Evolutionary conservation across 306 rosid species (phyloP), one percentile per base, ranked within the genome.

Genomic region (Quercus bicolor): DNA sequence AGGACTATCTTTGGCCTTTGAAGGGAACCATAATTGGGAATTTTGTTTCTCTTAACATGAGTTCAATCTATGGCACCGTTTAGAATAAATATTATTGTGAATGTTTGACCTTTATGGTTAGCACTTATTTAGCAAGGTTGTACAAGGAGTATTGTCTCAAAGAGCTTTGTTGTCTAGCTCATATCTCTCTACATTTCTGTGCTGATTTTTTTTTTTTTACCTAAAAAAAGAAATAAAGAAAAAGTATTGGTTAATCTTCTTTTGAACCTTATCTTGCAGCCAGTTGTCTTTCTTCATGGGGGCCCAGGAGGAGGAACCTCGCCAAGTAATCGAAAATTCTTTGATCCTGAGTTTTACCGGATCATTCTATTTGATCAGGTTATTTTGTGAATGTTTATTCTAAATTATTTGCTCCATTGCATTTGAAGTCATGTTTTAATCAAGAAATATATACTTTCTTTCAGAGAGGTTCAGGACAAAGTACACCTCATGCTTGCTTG

Each of bases 281-380:
- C 98, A 6, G 96, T 92, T 78, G 77, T 92, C 57, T 92, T 92
- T 87, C 86, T 95, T 80, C 98, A 95, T 75, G 98, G 98, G 53
- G 98, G 98, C 54, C 98, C 98, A 19, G 98, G 98, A 83, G 98
- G 97, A 61, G 97, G 98, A 78, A 95, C 98, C 72, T 61, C 93
- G n/a, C 93, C 98, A 0, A 89, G 84, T 70, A 95, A 92, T 78
- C 70, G 97, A 69, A 87, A 73, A 82, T 86, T 95, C 80, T 92
- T 95, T 75, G 97, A 95, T 85, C 98, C 98, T 15, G 91, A 88
- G 1, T 95, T 92, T 77, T 90, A 87, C 77, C 81, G 92, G 69
- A 91, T 92, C 82, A 80, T 95, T 78, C 82, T 95, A 68, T 90
- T 92, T 87, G 97, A 95, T 86, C 98, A 95, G 97, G 98, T 95